Conservation (phyloP, 306 rosid species). For the Cucurbita maxima region DNA sequence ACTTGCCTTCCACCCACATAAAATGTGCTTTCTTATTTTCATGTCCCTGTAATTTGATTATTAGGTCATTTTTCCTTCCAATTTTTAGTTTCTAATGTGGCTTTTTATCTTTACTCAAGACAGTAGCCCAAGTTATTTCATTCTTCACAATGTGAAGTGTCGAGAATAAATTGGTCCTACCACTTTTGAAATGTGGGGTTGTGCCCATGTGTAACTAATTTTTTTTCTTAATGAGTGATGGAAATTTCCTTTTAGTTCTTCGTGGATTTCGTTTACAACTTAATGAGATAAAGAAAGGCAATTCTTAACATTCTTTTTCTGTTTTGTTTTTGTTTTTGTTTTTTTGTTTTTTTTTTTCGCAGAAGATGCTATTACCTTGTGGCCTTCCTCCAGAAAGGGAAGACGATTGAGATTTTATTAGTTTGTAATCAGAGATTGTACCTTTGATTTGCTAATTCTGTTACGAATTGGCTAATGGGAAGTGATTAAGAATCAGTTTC, state of each 20-base stretch:
- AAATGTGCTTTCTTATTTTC: background rate
- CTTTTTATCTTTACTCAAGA: background rate
- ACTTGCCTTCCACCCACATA: background rate
- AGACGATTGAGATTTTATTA: constrained; percentile 36
- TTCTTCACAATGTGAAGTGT: background rate
- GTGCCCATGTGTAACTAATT: background rate
- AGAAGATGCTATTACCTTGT: constrained; percentile 96
- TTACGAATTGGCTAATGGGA: background rate
- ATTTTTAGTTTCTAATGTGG: background rate
- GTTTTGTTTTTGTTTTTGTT: background rate
- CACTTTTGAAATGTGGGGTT: background rate
- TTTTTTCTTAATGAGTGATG: background rate
- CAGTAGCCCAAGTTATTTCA: background rate
- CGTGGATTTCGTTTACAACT: background rate
- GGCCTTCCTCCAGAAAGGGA: constrained; percentile 92
- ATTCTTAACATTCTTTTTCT: background rate
- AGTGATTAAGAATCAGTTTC: background rate
- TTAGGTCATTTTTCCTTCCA: background rate
- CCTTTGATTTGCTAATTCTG: background rate
- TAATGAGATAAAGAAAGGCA: background rate
- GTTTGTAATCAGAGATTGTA: background rate
- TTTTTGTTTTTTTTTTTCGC: background rate
- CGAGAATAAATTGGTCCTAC: background rate
- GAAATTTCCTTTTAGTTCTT: background rate
- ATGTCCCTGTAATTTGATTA: background rate